Evolutionary conservation across 2,329 filamentous ascomycete genomes (phyloP).

Genomic region (Alternaria atra): DNA sequence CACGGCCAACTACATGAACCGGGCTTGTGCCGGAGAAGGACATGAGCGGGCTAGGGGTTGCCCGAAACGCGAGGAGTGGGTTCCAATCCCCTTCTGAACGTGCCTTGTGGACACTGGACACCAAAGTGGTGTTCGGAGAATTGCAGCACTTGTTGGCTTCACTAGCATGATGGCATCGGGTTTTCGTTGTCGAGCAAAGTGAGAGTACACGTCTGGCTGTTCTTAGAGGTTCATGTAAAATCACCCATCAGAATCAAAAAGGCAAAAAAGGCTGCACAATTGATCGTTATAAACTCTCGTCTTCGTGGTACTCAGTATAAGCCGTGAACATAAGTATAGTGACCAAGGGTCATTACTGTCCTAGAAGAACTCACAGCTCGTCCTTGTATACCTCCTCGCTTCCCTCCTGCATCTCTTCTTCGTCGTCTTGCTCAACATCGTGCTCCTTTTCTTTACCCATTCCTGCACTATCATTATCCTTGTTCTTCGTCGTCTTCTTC

Average conservation of each 20-base stretch:
- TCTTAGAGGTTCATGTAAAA: background rate
- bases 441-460: conserved; percentile 46
- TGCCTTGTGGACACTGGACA: background rate
- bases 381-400: conserved; percentile 55
- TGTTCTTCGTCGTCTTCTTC: conserved; percentile 27
- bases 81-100: background rate
- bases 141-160: background rate
- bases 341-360: background rate
- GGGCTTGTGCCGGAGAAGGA: background rate
- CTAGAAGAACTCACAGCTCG: conserved; percentile 35
- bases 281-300: background rate
- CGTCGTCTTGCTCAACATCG: conserved; percentile 28
- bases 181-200: background rate
- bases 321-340: background rate
- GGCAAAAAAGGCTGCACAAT: background rate
- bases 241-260: background rate
- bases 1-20: background rate
- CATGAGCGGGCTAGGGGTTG: background rate
- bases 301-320: background rate
- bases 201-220: background rate
- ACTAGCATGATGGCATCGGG: background rate
- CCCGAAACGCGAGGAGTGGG: background rate
- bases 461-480: conserved; percentile 52
- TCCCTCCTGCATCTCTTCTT: conserved; percentile 41
- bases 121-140: background rate